Evolutionary conservation across 805 yeast species (phyloP), one percentile per base, ranked within the genome.

Genomic region (Candida sithepensis): DNA sequence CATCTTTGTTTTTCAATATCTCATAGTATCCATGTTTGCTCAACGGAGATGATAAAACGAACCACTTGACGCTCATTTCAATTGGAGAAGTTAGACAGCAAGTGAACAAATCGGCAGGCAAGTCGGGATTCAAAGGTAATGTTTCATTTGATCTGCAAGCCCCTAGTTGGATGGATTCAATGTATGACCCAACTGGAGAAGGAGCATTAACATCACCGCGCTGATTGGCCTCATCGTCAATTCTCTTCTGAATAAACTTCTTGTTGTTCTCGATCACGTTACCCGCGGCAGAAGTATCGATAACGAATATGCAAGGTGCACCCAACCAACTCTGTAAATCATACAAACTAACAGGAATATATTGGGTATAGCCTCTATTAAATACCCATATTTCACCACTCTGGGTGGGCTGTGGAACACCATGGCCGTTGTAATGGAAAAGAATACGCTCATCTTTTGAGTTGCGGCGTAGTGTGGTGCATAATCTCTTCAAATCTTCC

Each of bases 301-400:
- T 90, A 39, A 92, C 97, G 66, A 86, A 91, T 18, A 94, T 86
- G 45, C 96, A 92, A 0, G 99, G 99, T 1, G 97, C 97, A 9
- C 99, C 99, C 10, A 94, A 71, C 99, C 99, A 94, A 3, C 95
- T 84, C 60, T 94, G 99, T 42, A 94, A 71, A 60, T 94, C 99
- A 65, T 88, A 90, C n/a, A 94, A 69, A 9, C 96, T 88, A 1
- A 94, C 94, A 0, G 99, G 99, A 49, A 94, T 94, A 64, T 94
- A 94, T 68, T 94, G 99, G 1, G 99, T 94, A 64, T 91, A 94
- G 1, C 96, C 96, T 55, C 97, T 74, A 66, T 94, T 94, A 71
- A 94, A 94, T 10, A 94, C 98, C 99, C 99, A 94, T 23, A 94
- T 88, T 62, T 94, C 99, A 21, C 99, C 99, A 41, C 91, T 81